phyloP scores from a whole-genome alignment of 2,329 filamentous ascomycete species.

The Sporothrix pallida region DNA sequence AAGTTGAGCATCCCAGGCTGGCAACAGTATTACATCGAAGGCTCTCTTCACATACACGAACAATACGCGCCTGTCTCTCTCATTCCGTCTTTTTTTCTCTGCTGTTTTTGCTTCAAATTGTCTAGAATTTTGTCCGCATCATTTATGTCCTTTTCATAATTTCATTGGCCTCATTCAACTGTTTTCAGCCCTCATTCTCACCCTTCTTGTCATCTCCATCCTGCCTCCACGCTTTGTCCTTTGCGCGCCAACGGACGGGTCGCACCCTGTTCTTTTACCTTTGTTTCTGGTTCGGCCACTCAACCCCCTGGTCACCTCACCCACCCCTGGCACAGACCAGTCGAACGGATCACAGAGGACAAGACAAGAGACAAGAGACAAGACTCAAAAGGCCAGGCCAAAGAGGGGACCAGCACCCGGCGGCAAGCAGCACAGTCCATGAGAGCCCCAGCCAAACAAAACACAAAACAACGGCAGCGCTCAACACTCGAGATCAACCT shows the following conservation, averaged over 20 bases:
- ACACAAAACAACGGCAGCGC: constrained; percentile 18
- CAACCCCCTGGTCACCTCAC: constrained; percentile 25
- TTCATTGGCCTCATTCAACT: background rate
- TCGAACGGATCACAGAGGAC: constrained; percentile 28
- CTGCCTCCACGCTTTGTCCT: constrained; percentile 23
- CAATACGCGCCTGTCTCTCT: background rate
- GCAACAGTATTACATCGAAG: background rate
- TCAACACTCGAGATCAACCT: background rate
- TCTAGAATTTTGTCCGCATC: too few species aligned
- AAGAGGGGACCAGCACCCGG: background rate
- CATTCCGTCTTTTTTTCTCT: background rate
- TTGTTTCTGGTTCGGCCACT: constrained; percentile 1
- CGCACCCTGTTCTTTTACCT: background rate
- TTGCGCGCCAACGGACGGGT: constrained; percentile 28
- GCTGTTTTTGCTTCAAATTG: background rate
- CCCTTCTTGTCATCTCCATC: background rate
- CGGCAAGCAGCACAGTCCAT: constrained; percentile 26
- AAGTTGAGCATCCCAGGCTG: background rate
- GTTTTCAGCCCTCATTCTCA: background rate
- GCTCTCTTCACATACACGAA: background rate
- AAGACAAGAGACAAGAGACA: constrained; percentile 23
- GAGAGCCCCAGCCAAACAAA: constrained; percentile 32
- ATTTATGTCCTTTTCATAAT: too few species aligned
- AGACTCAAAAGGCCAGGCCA: background rate
- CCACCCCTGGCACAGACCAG: constrained; percentile 16